phyloP scores from a whole-genome alignment of 208 protist species.

The Trypanosoma melophagium region DNA sequence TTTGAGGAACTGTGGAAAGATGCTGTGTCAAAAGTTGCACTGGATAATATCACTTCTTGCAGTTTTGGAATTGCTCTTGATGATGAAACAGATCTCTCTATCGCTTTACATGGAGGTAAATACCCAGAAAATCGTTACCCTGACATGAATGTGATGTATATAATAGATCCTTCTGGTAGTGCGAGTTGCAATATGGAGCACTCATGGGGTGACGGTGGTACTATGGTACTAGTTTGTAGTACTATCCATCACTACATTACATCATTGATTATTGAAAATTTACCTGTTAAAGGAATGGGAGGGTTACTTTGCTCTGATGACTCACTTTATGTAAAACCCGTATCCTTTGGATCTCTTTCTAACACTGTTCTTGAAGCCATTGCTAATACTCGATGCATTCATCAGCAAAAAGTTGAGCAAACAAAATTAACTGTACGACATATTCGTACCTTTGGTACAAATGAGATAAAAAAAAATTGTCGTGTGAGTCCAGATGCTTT shows the following conservation, averaged over 20 bases:
- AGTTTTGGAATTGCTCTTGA: conserved; percentile 25
- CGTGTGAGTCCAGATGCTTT: conserved; percentile 31
- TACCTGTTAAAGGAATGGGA: neutral
- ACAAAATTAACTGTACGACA: conserved; percentile 12
- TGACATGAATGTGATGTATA: conserved; percentile 30
- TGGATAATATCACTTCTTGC: conserved; percentile 28
- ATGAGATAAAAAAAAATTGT: conserved; percentile 28
- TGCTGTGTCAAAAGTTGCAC: conserved; percentile 5
- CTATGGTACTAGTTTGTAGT: conserved; percentile 19
- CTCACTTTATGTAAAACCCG: neutral
- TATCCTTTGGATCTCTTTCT: conserved; percentile 15
- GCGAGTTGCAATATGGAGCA: conserved; percentile 30
- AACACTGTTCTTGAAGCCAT: conserved; percentile 3
- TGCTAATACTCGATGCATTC: conserved; percentile 4
- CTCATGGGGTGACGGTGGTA: conserved; percentile 30
- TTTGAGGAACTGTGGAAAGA: conserved; percentile 25
- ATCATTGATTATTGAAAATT: conserved; percentile 9
- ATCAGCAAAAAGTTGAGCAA: conserved; percentile 10
- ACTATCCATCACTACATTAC: conserved; percentile 12
- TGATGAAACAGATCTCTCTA: conserved; percentile 14
- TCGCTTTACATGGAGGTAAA: conserved; percentile 19
- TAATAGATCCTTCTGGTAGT: conserved; percentile 13
- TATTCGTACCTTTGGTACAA: conserved; percentile 22
- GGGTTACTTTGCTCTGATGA: neutral
- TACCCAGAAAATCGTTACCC: conserved; percentile 31